Conservation (phyloP, 306 rosid genomes). For the Gleditsia sinensis region DNA sequence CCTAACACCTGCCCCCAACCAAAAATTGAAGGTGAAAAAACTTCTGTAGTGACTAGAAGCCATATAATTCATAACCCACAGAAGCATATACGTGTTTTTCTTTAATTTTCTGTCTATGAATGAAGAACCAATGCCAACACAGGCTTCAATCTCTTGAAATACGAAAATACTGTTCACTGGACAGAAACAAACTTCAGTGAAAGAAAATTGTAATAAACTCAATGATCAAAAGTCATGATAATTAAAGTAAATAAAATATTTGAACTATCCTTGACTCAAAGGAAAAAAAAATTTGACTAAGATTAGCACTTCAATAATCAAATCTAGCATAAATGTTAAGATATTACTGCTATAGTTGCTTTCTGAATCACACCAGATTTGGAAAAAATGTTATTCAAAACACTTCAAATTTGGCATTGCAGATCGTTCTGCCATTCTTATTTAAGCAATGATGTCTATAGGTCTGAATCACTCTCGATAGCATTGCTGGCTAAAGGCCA, state of each 20-base stretch:
- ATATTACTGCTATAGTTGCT: neutral
- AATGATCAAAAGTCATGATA: no score
- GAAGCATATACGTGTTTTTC: no score
- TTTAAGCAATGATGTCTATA: neutral
- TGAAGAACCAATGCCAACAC: no score
- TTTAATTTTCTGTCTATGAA: no score
- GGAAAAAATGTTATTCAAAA: neutral
- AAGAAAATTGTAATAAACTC: neutral
- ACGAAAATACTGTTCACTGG: neutral
- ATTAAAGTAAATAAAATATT: neutral
- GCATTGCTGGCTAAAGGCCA: neutral
- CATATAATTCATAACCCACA: neutral
- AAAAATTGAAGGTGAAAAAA: neutral
- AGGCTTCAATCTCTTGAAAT: neutral
- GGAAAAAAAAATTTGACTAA: neutral
- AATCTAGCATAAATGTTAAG: slow-evolving; percentile 4
- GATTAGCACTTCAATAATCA: neutral
- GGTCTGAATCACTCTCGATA: neutral
- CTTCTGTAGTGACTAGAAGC: neutral
- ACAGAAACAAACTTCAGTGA: neutral
- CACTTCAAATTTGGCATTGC: neutral
- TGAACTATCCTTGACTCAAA: neutral
- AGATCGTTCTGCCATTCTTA: neutral
- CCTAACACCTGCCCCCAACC: neutral
- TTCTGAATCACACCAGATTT: neutral